phyloP scores from a whole-genome alignment of 805 yeast genomes.

The Yarrowia bubula region DNA sequence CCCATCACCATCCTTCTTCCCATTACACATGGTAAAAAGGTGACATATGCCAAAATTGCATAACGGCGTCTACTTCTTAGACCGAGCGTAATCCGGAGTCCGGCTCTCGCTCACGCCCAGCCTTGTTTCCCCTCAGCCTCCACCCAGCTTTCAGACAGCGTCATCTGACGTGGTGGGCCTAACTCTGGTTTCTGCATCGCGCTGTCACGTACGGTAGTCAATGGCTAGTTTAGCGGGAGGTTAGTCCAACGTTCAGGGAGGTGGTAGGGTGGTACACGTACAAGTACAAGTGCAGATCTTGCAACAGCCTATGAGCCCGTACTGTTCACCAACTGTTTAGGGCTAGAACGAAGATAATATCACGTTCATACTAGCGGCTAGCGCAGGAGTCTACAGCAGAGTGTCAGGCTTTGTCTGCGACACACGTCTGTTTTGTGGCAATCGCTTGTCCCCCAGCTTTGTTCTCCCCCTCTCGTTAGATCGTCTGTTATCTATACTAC shows the following conservation, averaged over 20 bases:
- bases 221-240: neutral
- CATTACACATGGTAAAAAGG: neutral
- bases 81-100: neutral
- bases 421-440: too few species aligned
- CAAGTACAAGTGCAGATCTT: too few species aligned
- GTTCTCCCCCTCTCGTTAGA: constrained; percentile 1
- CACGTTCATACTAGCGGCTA: too few species aligned
- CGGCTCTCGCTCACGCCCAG: neutral
- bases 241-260: neutral
- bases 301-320: too few species aligned
- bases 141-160: neutral
- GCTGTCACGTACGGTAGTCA: neutral
- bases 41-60: neutral
- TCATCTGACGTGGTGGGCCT: constrained; percentile 6
- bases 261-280: too few species aligned
- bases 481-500: constrained; percentile 7
- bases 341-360: too few species aligned
- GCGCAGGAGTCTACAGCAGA: too few species aligned
- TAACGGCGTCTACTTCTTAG: neutral
- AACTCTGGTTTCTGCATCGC: neutral
- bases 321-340: too few species aligned
- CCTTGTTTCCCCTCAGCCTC: neutral
- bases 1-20: too few species aligned
- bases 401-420: too few species aligned
- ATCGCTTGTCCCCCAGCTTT: too few species aligned